Base-by-base conservation (phyloP, 805 yeast genomes). In the Kodamaea fukazawae region DNA sequence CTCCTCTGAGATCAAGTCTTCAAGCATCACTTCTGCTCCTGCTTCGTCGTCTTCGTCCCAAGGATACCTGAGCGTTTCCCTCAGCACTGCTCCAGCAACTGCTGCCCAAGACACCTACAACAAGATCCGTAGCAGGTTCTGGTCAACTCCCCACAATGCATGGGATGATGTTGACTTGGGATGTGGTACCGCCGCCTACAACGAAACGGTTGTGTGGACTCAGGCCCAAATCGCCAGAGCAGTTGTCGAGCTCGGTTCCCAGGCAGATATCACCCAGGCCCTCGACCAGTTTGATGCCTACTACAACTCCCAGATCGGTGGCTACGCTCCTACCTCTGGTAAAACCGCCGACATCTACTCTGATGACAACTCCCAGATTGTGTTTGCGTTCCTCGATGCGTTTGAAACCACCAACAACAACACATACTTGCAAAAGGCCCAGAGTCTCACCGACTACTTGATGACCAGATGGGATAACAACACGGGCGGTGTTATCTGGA, bases 361-460 rank as follows among this genome's bases (percentile, higher is more conserved):
- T 16, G 65, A 60, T 40, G 65, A 60, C 41, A 57, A 58, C 40
- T 50, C 57, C 1, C 65, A 60, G 38, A 42, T 55, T 3, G 51
- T 50, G 4, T 60, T 63, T 61, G 55, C 51, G 3, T 50, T 54
- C 29, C 29, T 52, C 7, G 62, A 58, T n/a, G 60, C 56, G 1
- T 57, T 50, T 36, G 41, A 42, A 29, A 12, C 45, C 5, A 54
- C 60, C 2, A 32, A 46, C 8, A 47, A 49, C 26, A 14, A 26
- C 4, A 41, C 43, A 4, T 51, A 58, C 44, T 48, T 58, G 28
- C 42, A 46, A 3, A 42, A 43, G 5, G 62, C 61, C 2, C 18
- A 46, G 40, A 34, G 31, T 12, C 43, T 54, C 7, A 46, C 58
- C 23, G 29, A 37, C 13, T 51, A 45, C 32, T 27, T 57, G 15